Base-by-base conservation (phyloP, 75 land plant genomes). In the Pinus tabuliformis region DNA sequence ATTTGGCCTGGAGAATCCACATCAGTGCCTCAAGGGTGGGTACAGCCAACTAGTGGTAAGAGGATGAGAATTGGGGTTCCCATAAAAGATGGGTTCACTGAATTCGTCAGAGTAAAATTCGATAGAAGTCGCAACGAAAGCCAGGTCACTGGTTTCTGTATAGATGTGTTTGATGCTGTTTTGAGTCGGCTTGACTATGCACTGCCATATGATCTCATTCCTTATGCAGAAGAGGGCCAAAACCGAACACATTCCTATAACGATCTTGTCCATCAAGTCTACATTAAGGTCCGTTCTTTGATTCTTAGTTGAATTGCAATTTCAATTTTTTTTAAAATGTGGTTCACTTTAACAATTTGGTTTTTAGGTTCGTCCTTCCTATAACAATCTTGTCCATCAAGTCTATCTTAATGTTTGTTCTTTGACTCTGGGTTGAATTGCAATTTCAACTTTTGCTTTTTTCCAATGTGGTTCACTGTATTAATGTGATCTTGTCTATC, bases 81-180 rank as follows among this genome's bases (percentile, higher is more conserved):
- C 16, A 57, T 65, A 13, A 86, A 83, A 73, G 36, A n/a, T 20
- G 83, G 85, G 15, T 86, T 73, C 64, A 52, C 22, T 8, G 83
- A 83, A 22, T 84, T 83, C 37, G 54, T 49, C 12, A 49, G 2
- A 49, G 54, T 49, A 9, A 9, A 49, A 49, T 49, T 49, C 54
- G 12, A 9, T 17, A 28, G 33, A 56, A 39, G 39, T 17, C 20
- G 3, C 1, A 72, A 73, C 58, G 20, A 70, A 28, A 62, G 75
- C 0, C 59, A 7, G 11, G 80, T 80, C 20, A 75, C 72, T 0
- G 85, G 91, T 15, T 89, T 78, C 74, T 82, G 80, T 70, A 91
- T 91, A 36, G 92, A 89, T 54, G 81, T 89, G 0, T 91, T 91
- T 28, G 28, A 87, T 3, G 84, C 82, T 15, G 90, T 82, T 1